Evolutionary conservation across 2,329 filamentous ascomycete species (phyloP).

Genomic region (Periglandula ipomoeae): DNA sequence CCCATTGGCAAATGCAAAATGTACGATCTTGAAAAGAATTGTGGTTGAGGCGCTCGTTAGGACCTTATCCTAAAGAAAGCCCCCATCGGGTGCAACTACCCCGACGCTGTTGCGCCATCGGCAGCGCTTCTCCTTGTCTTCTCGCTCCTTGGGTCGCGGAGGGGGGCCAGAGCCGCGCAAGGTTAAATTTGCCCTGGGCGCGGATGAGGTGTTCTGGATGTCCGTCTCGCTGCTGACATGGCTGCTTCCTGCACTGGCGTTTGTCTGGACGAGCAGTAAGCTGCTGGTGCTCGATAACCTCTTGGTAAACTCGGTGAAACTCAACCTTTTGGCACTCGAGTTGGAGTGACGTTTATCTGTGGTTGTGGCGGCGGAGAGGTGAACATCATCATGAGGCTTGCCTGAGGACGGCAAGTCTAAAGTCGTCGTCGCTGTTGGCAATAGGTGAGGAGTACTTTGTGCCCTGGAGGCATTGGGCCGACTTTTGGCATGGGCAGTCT

Average conservation of each 20-base stretch:
- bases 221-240: conserved; percentile 38
- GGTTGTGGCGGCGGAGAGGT: conserved; percentile 4
- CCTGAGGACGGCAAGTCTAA: conserved; percentile 14
- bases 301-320: conserved; percentile 53
- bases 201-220: conserved; percentile 23
- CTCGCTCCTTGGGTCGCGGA: conserved; percentile 24
- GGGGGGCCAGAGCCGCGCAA: conserved; percentile 25
- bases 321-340: conserved; percentile 47
- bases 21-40: background rate
- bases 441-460: conserved; percentile 40
- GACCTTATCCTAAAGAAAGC: conserved; percentile 25
- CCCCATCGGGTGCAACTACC: conserved; percentile 43
- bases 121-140: conserved; percentile 36
- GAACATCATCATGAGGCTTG: conserved; percentile 17
- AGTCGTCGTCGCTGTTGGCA: conserved; percentile 15
- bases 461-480: conserved; percentile 34
- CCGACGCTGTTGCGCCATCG: conserved; percentile 49
- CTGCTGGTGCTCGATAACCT: conserved; percentile 52
- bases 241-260: conserved; percentile 39
- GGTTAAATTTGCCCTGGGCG: conserved; percentile 31
- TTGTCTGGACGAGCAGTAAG: conserved; percentile 49
- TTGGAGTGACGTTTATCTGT: conserved; percentile 42
- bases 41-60: background rate
- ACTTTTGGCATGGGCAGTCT: conserved; percentile 42
- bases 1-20: background rate